Evolutionary conservation across 2,329 filamentous ascomycete genomes (phyloP), one percentile per base, ranked within the genome.

Genomic region (Penicillium digitatum): DNA sequence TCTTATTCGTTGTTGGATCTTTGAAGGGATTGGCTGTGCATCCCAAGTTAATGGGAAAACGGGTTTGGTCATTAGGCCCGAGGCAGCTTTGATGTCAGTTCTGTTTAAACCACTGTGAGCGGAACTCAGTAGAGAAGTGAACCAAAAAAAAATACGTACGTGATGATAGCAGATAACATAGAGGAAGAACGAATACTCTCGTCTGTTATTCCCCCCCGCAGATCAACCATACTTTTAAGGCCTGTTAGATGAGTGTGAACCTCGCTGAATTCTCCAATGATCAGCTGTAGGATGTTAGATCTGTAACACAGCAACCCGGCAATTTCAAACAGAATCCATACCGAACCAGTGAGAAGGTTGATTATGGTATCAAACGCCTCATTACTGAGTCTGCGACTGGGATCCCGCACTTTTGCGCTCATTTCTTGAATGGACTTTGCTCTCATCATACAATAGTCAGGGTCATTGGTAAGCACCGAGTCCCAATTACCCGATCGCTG

Each of bases 361-460:
- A 74, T 63, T 48, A 74, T 71, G 8, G 70, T 73, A 49, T 72
- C 69, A 54, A 76, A 66, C 11, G 72, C 68, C 48, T 69, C 66
- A 50, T 73, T 61, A 40, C 64, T 69, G 29, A 71, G 57, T 20
- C 65, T 59, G 27, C 59, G 56, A 20, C 52, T 46, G 22, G 68
- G 68, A 58, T 71, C 62, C 32, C 55, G 49, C 38, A 73, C 54
- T 58, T 68, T 74, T 14, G 46, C 56, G 48, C 69, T 71, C 65
- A 71, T 71, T 54, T 68, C 67, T 38, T 44, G 64, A 43, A 72
- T 71, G 37, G 69, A 69, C 57, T 67, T 69, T 14, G 63, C 68
- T 54, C 74, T 74, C 67, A 74, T 72, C 27, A 68, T 59, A 60
- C 69, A 73, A 40, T 74, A 74, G 37, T 74, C 71, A n/a, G 65